These are phyloP conservation scores for Aurinia saxatilis DNA, from an alignment of 345 rosid genomes.

Conservation along the genomic window DNA sequence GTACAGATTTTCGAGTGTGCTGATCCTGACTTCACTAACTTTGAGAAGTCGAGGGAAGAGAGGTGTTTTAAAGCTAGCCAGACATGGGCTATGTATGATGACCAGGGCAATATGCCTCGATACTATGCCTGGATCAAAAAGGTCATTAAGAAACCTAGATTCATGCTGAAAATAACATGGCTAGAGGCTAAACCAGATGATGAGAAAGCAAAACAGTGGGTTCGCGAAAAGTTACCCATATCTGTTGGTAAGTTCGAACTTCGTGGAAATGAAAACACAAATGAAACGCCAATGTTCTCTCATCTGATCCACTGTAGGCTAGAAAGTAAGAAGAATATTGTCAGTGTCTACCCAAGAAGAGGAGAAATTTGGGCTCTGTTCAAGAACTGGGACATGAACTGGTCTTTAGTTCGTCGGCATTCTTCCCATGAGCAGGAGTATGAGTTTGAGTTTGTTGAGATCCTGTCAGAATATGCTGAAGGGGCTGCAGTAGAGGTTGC, in stretches of 20 bases:
- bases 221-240: constrained; percentile 38
- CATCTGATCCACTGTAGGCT: constrained; percentile 42
- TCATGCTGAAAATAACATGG: constrained; percentile 59
- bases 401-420: constrained; percentile 33
- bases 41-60: constrained; percentile 42
- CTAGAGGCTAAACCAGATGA: constrained; percentile 64
- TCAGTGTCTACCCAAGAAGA: constrained; percentile 47
- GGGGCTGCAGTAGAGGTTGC: constrained; percentile 39
- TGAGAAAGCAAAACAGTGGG: constrained; percentile 44
- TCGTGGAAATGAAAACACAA: constrained; percentile 29
- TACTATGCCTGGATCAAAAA: constrained; percentile 66
- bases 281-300: constrained; percentile 50
- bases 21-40: constrained; percentile 70
- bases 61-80: constrained; percentile 51
- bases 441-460: constrained; percentile 64
- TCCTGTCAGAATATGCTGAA: constrained; percentile 47
- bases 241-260: constrained; percentile 59
- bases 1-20: constrained; percentile 29
- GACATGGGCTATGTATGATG: constrained; percentile 72
- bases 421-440: constrained; percentile 30
- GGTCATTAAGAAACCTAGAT: constrained; percentile 32
- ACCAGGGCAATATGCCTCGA: constrained; percentile 66
- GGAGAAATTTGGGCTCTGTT: constrained; percentile 87
- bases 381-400: constrained; percentile 65
- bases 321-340: constrained; percentile 20